A percentile compares a stretch with the other conserved stretches of the same genome.
Evolutionary conservation across 768 basidiomycete species (phyloP).

Genomic region (Rhodotorula kratochvilovae): DNA sequence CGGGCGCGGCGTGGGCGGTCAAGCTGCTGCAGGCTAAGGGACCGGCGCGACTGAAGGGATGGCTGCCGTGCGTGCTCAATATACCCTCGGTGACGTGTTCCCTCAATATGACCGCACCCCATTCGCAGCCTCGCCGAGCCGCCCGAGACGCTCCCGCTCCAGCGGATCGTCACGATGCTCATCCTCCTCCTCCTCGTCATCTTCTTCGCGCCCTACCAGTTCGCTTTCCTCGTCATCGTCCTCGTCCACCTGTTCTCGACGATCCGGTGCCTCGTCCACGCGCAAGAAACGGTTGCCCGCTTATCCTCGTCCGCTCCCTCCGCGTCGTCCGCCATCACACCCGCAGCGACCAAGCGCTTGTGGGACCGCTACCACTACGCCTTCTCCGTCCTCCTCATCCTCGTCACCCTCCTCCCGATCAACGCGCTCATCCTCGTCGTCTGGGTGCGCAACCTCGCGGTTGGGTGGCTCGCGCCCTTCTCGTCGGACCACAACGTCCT

Average conservation of each 20-base stretch:
- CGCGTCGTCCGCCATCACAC: constrained; percentile 59
- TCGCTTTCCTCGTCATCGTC: constrained; percentile 80
- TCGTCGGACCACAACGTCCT: constrained; percentile 63
- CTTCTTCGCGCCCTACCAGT: constrained; percentile 82
- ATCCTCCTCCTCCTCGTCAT: constrained; percentile 65
- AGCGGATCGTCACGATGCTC: constrained; percentile 50
- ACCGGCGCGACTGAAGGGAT: background rate
- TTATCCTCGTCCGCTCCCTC: constrained; percentile 48
- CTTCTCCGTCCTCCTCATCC: constrained; percentile 58
- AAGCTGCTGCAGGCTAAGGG: background rate
- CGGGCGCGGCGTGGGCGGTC: background rate
- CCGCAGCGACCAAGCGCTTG: background rate
- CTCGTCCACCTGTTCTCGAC: constrained; percentile 70
- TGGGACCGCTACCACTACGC: constrained; percentile 33
- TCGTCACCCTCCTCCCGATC: constrained; percentile 76
- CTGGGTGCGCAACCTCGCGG: constrained; percentile 80
- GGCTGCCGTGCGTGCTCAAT: background rate
- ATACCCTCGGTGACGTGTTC: background rate
- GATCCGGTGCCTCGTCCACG: constrained; percentile 40
- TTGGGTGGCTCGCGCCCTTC: constrained; percentile 72
- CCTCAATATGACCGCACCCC: no score
- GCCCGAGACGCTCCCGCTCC: constrained; percentile 6
- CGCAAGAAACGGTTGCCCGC: background rate
- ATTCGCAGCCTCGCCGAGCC: constrained; percentile 7
- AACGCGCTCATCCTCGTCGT: constrained; percentile 60